Evolutionary conservation across 352 stramenopile genomes (phyloP), one percentile per base, ranked within the genome.

Genomic region (Phytophthora sansomeana): DNA sequence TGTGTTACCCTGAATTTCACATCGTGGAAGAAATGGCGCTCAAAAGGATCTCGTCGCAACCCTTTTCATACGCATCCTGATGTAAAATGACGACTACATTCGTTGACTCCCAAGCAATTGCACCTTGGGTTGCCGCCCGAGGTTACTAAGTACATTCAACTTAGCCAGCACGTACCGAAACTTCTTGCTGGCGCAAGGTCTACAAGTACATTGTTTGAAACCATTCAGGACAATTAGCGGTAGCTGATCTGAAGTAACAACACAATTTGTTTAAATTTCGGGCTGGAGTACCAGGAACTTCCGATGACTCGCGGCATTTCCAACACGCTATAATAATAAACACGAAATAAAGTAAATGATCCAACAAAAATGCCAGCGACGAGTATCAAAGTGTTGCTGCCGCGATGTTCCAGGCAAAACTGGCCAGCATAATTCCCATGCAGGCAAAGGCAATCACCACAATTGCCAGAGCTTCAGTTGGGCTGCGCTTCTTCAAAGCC

Each of bases 401-500:
- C 16, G 66, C 70, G 19, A 78, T 66, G 42, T 72, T 78, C 66
- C 60, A 75, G n/a, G 57, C 65, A 50, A 75, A 58, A 54, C 70
- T 69, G 1, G 56, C 70, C 56, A 75, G 19, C 50, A 69, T 69
- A 38, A 78, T 50, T 6, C 33, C 66, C 56, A 66, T 63, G 36
- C 63, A 67, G 10, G 33, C 39, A 43, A 74, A 48, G 24, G 50
- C 51, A 54, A 63, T 46, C 4, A 68, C 36, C 33, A 78, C 65
- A 46, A 78, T 72, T 13, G 42, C 50, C 5, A 78, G 29, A 54
- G 65, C 65, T 19, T 75, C 70, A 5, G 39, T 61, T 6, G 60
- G 66, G n/a, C 64, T 78, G 13, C 66, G 65, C 5, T 62, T 67
- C 35, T 67, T 78, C 53, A 78, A 72, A 21, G 51, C 19, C 32